Percentiles rank a stretch among this genome's conserved stretches.
Conservation (phyloP, 805 yeast genomes). For the Komagataella pastoris region DNA sequence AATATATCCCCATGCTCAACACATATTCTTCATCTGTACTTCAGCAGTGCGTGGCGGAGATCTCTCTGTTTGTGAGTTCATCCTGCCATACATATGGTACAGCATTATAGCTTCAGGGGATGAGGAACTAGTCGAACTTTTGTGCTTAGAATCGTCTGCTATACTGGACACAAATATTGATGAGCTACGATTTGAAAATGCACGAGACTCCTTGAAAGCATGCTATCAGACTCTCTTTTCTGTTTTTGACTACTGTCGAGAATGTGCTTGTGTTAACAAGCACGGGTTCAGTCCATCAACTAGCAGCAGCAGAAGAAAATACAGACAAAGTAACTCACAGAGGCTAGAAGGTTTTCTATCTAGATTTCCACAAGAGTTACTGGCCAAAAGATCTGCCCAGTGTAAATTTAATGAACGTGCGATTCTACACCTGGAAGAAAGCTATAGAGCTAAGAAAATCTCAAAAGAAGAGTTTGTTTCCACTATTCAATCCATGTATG, state of each 20-base stretch:
- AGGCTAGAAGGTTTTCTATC: conserved; percentile 35
- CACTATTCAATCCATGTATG: conserved; percentile 69
- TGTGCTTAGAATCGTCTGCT: conserved; percentile 36
- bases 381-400: conserved; percentile 71
- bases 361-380: conserved; percentile 47
- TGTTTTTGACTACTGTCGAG: conserved; percentile 70
- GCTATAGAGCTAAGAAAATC: conserved; percentile 28
- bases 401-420: conserved; percentile 84
- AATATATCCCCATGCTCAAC: conserved; percentile 16
- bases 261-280: conserved; percentile 45
- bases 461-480: conserved; percentile 25
- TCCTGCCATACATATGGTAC: conserved; percentile 67
- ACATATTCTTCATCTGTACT: conserved; percentile 51
- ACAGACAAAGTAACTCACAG: conserved; percentile 10
- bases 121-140: conserved; percentile 7
- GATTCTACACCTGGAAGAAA: conserved; percentile 71
- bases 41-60: conserved; percentile 60
- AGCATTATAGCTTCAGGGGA: conserved; percentile 32
- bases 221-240: conserved; percentile 67
- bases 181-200: conserved; percentile 32
- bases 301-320: conserved; percentile 10
- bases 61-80: conserved; percentile 49
- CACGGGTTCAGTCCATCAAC: conserved; percentile 9
- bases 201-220: conserved; percentile 41
- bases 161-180: conserved; percentile 39